Base-by-base conservation (phyloP, 768 basidiomycete species). In the Agaricus subrufescens region DNA sequence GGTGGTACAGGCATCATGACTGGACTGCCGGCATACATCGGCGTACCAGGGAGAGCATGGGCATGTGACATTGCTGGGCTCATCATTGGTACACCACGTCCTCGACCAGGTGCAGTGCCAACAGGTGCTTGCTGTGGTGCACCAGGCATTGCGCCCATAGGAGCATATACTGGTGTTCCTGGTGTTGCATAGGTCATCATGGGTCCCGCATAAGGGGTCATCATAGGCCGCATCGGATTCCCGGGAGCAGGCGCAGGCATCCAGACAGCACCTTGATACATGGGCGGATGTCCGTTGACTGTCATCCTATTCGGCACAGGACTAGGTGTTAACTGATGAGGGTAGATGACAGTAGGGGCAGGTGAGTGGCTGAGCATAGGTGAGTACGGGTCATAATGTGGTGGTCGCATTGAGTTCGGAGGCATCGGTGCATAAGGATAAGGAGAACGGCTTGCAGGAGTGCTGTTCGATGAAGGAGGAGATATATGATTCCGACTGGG, bases 331-430 rank as follows among this genome's bases (percentile, higher is more conserved):
- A 84, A 78, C 19, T 79, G 73, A 60, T 76, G 79, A 29, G 82
- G 72, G 68, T 90, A 91, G 73, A 89, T 75, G 52, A 87, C 65
- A n/a, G 75, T 72, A 37, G 87, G 85, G 56, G 75, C 82, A 3
- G 88, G 87, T 14, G 88, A 83, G 64, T 86, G 86, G 60, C 80
- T 83, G 71, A 88, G 76, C 77, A 90, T 84, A 2, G 87, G 83
- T 12, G 88, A 84, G 25, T 56, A 56, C 29, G 80, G 73, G 65
- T 89, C 89, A 23, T 77, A 62, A 71, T 86, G 91, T 43, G 75
- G 67, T 11, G 82, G 76, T 12, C 86, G 82, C 63, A 85, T 73
- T 52, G 69, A 73, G 63, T 73, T 76, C 49, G 79, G 70, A 15
- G 77, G 74, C 54, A 73, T 73, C 42, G 75, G 73, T 37, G 76